These are phyloP conservation scores for Ceratobasidium sp. DNA, from an alignment of 1,284 basidiomycete species.

Conservation along the genomic window DNA sequence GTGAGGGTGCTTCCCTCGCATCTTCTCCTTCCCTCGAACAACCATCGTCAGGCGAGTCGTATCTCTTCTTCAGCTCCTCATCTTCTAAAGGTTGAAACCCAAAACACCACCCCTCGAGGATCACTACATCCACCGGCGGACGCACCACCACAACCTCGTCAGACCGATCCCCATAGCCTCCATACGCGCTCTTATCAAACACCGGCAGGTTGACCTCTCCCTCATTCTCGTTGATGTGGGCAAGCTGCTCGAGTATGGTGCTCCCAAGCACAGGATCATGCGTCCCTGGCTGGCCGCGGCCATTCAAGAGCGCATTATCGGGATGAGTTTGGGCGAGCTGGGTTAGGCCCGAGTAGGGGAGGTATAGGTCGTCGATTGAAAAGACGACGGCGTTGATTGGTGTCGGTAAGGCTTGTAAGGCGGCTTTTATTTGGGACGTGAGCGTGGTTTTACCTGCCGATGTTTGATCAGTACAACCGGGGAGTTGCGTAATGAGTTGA, in stretches of 20 bases:
- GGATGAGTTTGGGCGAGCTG: constrained; percentile 68
- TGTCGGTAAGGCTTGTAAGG: constrained; percentile 64
- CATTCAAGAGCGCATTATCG: constrained; percentile 74
- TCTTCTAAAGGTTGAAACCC: constrained; percentile 73
- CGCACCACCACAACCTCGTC: constrained; percentile 56
- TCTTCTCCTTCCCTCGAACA: not conserved
- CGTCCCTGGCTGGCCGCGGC: constrained; percentile 88
- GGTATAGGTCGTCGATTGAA: constrained; percentile 89
- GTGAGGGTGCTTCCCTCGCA: not conserved
- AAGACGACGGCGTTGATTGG: constrained; percentile 72
- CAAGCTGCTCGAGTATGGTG: constrained; percentile 65
- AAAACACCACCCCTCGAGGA: constrained; percentile 89
- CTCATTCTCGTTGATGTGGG: constrained; percentile 60
- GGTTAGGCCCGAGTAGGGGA: constrained; percentile 71
- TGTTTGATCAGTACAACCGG: constrained; percentile 60
- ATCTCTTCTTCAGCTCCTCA: constrained; percentile 62
- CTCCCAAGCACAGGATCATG: constrained; percentile 80
- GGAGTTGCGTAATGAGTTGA: constrained; percentile 54
- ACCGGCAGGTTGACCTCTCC: constrained; percentile 71
- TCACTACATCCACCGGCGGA: constrained; percentile 80
- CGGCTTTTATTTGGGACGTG: constrained; percentile 54
- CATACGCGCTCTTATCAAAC: constrained; percentile 87
- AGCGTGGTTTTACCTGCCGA: constrained; percentile 56
- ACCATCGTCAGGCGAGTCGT: constrained; percentile 22
- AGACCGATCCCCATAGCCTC: constrained; percentile 86